These are phyloP conservation scores for Lasiodiplodia hormozganensis DNA, from an alignment of 2,329 filamentous ascomycete genomes.

Conservation along the genomic window DNA sequence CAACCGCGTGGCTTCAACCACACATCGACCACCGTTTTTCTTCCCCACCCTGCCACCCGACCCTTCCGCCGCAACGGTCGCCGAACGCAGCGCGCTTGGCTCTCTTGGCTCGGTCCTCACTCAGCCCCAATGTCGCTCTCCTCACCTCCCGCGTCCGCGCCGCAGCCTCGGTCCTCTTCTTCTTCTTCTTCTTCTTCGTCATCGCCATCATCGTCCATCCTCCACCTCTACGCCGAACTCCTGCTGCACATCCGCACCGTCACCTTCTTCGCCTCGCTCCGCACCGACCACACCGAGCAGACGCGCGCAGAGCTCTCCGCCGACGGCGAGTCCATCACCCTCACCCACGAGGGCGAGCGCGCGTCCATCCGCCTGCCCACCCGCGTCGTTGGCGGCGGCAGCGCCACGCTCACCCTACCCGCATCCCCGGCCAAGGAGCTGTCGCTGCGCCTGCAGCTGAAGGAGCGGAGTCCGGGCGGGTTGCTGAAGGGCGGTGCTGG, in stretches of 20 bases:
- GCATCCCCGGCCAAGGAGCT: slow-evolving; percentile 56
- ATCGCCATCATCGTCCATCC: slow-evolving; percentile 2
- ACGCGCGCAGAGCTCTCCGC: slow-evolving; percentile 54
- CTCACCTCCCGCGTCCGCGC: background rate
- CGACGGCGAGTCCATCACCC: slow-evolving; percentile 51
- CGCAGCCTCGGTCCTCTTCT: background rate
- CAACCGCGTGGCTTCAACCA: background rate
- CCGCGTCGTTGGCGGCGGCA: slow-evolving; percentile 50
- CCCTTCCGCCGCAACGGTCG: background rate
- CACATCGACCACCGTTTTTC: background rate
- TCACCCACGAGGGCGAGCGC: slow-evolving; percentile 54
- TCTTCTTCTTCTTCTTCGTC: background rate
- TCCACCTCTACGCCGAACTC: slow-evolving; percentile 65
- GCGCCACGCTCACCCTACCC: slow-evolving; percentile 59
- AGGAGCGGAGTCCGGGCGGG: slow-evolving; percentile 43
- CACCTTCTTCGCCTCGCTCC: slow-evolving; percentile 62
- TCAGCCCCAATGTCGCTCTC: background rate
- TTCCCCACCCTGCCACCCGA: background rate
- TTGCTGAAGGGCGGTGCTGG: slow-evolving; percentile 40
- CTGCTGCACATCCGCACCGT: slow-evolving; percentile 67
- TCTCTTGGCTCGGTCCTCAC: too few species aligned
- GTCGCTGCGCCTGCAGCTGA: slow-evolving; percentile 61
- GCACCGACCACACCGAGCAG: slow-evolving; percentile 50
- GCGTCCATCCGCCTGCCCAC: slow-evolving; percentile 56
- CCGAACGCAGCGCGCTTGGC: background rate